Percentiles rank a stretch among this genome's conserved stretches.
Evolutionary conservation across 352 stramenopile species (phyloP).

Genomic region (Phytopythium mirpurense): DNA sequence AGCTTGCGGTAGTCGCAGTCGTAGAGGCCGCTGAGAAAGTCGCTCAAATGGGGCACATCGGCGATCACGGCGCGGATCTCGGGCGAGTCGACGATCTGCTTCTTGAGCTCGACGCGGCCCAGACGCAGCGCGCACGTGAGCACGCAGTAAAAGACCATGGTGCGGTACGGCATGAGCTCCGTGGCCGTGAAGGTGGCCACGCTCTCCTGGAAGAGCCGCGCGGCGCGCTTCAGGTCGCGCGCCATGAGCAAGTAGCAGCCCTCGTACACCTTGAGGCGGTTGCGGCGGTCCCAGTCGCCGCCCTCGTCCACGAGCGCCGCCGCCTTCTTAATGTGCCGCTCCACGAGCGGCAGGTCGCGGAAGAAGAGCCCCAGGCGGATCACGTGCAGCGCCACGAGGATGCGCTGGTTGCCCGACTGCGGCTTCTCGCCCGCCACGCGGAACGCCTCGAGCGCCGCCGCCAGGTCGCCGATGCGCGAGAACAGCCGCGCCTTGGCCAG

Average conservation of each 20-base stretch:
- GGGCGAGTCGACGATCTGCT: slow-evolving; percentile 96
- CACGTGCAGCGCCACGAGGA: slow-evolving; percentile 95
- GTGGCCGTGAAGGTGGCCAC: slow-evolving; percentile 98
- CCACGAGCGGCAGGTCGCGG: slow-evolving; percentile 77
- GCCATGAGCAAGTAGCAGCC: slow-evolving; percentile 91
- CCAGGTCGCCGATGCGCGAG: slow-evolving; percentile 91
- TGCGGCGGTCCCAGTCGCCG: slow-evolving; percentile 98
- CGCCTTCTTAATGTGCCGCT: slow-evolving; percentile 88
- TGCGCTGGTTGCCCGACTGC: slow-evolving; percentile 96
- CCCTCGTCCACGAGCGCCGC: slow-evolving; percentile 90
- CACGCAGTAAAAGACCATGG: slow-evolving; percentile 98
- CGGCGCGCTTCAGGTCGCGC: slow-evolving; percentile 92
- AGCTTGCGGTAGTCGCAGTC: slow-evolving; percentile 98
- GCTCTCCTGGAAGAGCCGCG: slow-evolving; percentile 93
- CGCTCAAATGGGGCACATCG: slow-evolving; percentile 71
- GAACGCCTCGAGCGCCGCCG: slow-evolving; percentile 90
- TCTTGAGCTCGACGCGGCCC: slow-evolving; percentile 93
- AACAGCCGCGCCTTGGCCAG: slow-evolving; percentile 93
- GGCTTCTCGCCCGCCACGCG: slow-evolving; percentile 90
- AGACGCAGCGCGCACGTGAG: slow-evolving; percentile 94
- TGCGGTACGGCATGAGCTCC: slow-evolving; percentile 96
- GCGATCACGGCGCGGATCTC: slow-evolving; percentile 91
- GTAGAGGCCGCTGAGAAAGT: slow-evolving; percentile 95
- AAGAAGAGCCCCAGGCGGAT: slow-evolving; percentile 89
- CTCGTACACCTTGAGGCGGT: slow-evolving; percentile 98